Conservation (phyloP, 495 filamentous ascomycete genomes). For the Penicillium malachiteum region DNA sequence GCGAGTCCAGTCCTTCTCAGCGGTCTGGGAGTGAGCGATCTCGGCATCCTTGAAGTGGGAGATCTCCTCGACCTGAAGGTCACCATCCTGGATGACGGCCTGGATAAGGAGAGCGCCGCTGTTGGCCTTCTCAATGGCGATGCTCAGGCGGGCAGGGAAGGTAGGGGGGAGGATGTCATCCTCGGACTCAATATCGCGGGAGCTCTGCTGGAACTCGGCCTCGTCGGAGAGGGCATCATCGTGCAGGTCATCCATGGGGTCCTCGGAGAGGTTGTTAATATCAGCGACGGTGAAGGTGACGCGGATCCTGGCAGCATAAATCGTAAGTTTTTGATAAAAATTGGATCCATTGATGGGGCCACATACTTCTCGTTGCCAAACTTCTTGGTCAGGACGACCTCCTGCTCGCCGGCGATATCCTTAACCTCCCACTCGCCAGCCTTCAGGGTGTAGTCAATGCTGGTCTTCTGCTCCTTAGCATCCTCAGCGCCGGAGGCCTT, state of each 20-base stretch:
- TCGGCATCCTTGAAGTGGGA: slow-evolving; percentile 77
- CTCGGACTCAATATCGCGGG: slow-evolving; percentile 56
- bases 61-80: slow-evolving; percentile 86
- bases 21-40: slow-evolving; percentile 63
- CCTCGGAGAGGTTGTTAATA: slow-evolving; percentile 68
- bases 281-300: slow-evolving; percentile 93
- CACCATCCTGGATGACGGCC: slow-evolving; percentile 80
- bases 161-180: slow-evolving; percentile 53
- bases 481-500: slow-evolving; percentile 40
- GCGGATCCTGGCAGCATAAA: slow-evolving; percentile 62
- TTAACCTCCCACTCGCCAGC: slow-evolving; percentile 69
- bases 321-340: slow-evolving; percentile 9
- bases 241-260: slow-evolving; percentile 49
- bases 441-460: slow-evolving; percentile 73
- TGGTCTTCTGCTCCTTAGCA: slow-evolving; percentile 59
- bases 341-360: not conserved
- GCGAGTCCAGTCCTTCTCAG: slow-evolving; percentile 66
- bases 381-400: slow-evolving; percentile 78
- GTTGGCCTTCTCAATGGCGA: slow-evolving; percentile 80
- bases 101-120: slow-evolving; percentile 84
- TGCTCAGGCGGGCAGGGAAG: slow-evolving; percentile 80
- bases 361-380: slow-evolving; percentile 82
- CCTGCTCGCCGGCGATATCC: slow-evolving; percentile 79
- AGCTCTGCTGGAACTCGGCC: slow-evolving; percentile 52
- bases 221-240: slow-evolving; percentile 50